A percentile compares a stretch with the other conserved stretches of the same genome.
phyloP scores from a whole-genome alignment of 768 basidiomycete genomes.

The Lactifluus rugatus region DNA sequence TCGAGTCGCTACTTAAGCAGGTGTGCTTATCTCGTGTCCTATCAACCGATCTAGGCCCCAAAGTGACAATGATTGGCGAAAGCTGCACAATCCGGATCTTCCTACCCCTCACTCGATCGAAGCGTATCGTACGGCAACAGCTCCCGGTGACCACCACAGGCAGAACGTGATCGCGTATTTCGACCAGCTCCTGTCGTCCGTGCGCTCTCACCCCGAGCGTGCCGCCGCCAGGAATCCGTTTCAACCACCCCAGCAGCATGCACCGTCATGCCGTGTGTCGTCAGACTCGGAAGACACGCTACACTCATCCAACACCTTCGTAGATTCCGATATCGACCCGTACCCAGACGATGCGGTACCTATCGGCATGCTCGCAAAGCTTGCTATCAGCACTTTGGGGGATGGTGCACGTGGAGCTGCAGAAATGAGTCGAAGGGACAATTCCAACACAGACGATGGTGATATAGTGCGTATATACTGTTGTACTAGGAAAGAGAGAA shows the following conservation, averaged over 20 bases:
- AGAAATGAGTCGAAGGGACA: conserved; percentile 16
- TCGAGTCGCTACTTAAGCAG: conserved; percentile 78
- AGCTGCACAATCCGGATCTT: conserved; percentile 74
- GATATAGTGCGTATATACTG: conserved; percentile 15
- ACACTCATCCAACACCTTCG: conserved; percentile 21
- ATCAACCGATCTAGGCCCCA: not conserved
- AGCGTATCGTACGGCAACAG: conserved; percentile 69
- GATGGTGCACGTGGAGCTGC: conserved; percentile 26
- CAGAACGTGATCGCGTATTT: conserved; percentile 65
- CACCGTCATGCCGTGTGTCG: not conserved
- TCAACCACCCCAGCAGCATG: conserved; percentile 20
- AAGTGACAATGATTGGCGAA: not conserved
- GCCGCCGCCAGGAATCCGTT: conserved; percentile 33
- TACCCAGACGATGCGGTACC: conserved; percentile 58
- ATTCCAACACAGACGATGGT: conserved; percentile 24
- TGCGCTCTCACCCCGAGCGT: conserved; percentile 39
- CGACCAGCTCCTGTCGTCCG: conserved; percentile 54
- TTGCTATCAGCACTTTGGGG: conserved; percentile 51
- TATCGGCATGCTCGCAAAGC: conserved; percentile 62
- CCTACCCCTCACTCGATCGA: conserved; percentile 73
- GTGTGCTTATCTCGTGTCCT: conserved; percentile 29
- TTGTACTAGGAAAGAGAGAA: conserved; percentile 16
- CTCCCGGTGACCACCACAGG: conserved; percentile 63
- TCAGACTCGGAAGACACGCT: conserved; percentile 15
- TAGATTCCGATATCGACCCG: conserved; percentile 23